Evolutionary conservation across 2,329 filamentous ascomycete genomes (phyloP), one percentile per base, ranked within the genome.

Genomic region (Ophiostoma australiae): DNA sequence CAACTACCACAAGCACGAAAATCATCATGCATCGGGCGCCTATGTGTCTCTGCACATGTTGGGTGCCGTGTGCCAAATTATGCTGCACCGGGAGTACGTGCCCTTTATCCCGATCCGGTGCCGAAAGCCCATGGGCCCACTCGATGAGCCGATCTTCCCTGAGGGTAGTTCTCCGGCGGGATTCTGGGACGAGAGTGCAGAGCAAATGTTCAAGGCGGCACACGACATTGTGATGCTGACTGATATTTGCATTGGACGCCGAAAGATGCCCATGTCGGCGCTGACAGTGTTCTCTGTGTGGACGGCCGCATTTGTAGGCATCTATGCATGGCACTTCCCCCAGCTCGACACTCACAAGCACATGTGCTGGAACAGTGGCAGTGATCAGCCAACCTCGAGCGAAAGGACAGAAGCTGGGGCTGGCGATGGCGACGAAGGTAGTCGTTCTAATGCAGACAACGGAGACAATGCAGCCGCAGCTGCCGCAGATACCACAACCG

Each of bases 21-120:
- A 86, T 72, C 84, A 87, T 70, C 84, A 87, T 61, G 87, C 86
- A 1, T 87, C 87, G 1, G 89, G 88, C 66, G 84, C 86, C 8
- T 92, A 90, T 76, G 85, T 89, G 11, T 84, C 90, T 3, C 80
- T 92, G 70, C 90, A 92, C 75, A 87, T 89, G 75, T 84, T 91
- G 0, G 85, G 87, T 72, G 85, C 86, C 1, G 81, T 91, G 1
- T 91, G 88, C 76, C 84, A 85, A 71, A 88, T 92, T 73, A 87
- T 90, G 80, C 81, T 91, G 37, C 87, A 91, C 75, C 83, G 89
- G 73, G 89, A 91, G 76, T 91, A 89, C 73, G 83, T 91, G 35
- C 88, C 89, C 0, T 90, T 90, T 75, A 83, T 90, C 20, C 87
- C 89, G 1, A 81, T 90, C n/a, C 82, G 83, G 10, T 86, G 83